Conservation (phyloP, 495 filamentous ascomycete species). For the Corynascus novoguineensis region DNA sequence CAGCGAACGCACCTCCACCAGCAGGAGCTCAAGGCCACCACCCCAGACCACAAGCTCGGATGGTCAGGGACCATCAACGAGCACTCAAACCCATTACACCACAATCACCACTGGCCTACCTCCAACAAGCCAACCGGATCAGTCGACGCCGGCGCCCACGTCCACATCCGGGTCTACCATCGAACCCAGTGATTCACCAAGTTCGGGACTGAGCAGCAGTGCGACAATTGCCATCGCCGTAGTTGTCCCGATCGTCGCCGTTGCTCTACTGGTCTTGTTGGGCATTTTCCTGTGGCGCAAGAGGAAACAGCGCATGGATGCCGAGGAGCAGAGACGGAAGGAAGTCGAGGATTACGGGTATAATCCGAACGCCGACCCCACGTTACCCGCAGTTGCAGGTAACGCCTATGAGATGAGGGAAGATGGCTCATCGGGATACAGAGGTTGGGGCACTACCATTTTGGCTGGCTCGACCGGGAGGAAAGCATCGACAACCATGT, state of each 20-base stretch:
- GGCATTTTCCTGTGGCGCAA: conserved; percentile 81
- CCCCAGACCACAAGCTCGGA: conserved; percentile 4
- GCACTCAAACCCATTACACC: conserved; percentile 4
- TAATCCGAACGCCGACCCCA: conserved; percentile 91
- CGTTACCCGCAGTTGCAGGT: conserved; percentile 59
- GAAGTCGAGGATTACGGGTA: conserved; percentile 95
- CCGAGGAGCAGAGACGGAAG: conserved; percentile 82
- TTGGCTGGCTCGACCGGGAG: conserved; percentile 62
- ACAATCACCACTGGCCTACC: conserved; percentile 12
- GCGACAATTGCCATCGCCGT: conserved; percentile 88
- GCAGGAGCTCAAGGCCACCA: conserved; percentile 23
- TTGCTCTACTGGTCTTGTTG: conserved; percentile 71
- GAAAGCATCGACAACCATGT: conserved; percentile 83
- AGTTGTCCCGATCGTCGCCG: conserved; percentile 83
- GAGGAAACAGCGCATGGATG: conserved; percentile 74
- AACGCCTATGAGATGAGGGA: conserved; percentile 63
- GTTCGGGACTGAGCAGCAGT: conserved; percentile 29
- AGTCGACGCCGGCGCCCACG: conserved; percentile 18
- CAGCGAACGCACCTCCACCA: conserved; percentile 14
- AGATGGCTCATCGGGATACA: conserved; percentile 69
- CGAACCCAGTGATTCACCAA: conserved; percentile 30
- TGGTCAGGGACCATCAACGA: conserved; percentile 17
- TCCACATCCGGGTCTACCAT: conserved; percentile 27
- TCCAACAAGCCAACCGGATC: background rate
- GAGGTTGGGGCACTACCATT: conserved; percentile 89